Percentiles rank a stretch among this genome's conserved stretches.
phyloP scores from a whole-genome alignment of 495 filamentous ascomycete genomes.

The Cercophora sp. region DNA sequence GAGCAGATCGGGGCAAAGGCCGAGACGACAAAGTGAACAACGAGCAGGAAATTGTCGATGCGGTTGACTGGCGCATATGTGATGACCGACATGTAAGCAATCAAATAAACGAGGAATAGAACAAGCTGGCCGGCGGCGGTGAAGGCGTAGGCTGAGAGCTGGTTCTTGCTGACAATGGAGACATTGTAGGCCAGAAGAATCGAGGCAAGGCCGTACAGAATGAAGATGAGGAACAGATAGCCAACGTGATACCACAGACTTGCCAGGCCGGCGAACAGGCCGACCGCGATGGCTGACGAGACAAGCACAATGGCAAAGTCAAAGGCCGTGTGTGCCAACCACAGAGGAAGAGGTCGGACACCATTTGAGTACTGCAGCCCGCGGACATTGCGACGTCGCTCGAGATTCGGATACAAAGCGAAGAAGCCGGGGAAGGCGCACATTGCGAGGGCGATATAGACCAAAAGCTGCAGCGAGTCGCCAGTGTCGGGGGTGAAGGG shows the following conservation, averaged over 20 bases:
- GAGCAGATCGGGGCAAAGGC: slow-evolving; percentile 66
- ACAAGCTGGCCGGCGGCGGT: slow-evolving; percentile 68
- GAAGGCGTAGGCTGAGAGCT: slow-evolving; percentile 47
- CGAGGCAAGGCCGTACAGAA: slow-evolving; percentile 70
- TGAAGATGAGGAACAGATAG: slow-evolving; percentile 72
- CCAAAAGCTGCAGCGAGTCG: slow-evolving; percentile 70
- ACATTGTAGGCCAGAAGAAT: slow-evolving; percentile 69
- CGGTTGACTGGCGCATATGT: slow-evolving; percentile 61
- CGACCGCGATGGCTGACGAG: slow-evolving; percentile 58
- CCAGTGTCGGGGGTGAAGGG: slow-evolving; percentile 61
- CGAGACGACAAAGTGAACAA: slow-evolving; percentile 66
- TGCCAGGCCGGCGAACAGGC: slow-evolving; percentile 53
- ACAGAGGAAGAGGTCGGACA: slow-evolving; percentile 65
- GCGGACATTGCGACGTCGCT: slow-evolving; percentile 71
- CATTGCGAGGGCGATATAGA: slow-evolving; percentile 75
- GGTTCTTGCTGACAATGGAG: slow-evolving; percentile 53
- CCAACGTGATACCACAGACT: slow-evolving; percentile 68
- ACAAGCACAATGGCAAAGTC: slow-evolving; percentile 68
- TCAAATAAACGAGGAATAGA: slow-evolving; percentile 75
- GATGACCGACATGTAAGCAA: slow-evolving; percentile 63
- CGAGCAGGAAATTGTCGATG: slow-evolving; percentile 54
- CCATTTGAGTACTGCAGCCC: slow-evolving; percentile 86
- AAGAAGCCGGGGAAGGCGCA: slow-evolving; percentile 79
- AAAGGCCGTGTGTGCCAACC: slow-evolving; percentile 73
- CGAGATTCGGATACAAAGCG: slow-evolving; percentile 76